Conservation (phyloP, 2,329 filamentous ascomycete genomes). For the Nemania sp. region DNA sequence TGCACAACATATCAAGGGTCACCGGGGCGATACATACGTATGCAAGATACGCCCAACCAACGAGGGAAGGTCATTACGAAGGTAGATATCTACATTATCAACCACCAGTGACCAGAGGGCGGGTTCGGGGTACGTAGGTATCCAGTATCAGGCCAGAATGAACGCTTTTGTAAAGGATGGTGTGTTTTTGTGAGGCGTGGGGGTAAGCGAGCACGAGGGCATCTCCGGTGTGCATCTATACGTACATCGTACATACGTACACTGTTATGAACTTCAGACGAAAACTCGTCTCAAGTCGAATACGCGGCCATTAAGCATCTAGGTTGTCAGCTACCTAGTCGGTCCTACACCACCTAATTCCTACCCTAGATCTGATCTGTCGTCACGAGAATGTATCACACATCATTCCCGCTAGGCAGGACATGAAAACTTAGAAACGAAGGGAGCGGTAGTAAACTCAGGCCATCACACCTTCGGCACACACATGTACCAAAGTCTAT, state of each 20-base stretch:
- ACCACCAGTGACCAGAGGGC: background rate
- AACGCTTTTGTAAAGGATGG: background rate
- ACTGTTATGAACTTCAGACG: background rate
- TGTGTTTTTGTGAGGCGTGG: background rate
- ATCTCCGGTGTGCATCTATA: background rate
- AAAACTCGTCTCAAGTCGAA: constrained; percentile 15
- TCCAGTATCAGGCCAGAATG: constrained; percentile 17
- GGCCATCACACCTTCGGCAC: constrained; percentile 15
- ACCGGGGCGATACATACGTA: constrained; percentile 1
- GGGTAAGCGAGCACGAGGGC: background rate
- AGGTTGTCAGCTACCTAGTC: background rate
- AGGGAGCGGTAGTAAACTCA: too few relatives aligned
- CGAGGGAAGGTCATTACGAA: background rate
- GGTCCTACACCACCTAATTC: constrained; percentile 14
- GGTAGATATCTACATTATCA: constrained; percentile 1
- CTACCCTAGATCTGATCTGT: constrained; percentile 5
- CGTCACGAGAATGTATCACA: constrained; percentile 30
- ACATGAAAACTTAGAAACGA: background rate
- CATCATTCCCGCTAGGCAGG: constrained; percentile 4
- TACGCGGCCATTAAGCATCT: constrained; percentile 6
- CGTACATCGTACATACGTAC: background rate
- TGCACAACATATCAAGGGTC: constrained; percentile 26
- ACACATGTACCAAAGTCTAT: background rate
- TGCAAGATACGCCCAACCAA: constrained; percentile 30
- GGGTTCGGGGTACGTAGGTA: constrained; percentile 15